Evolutionary conservation across 2,329 filamentous ascomycete genomes (phyloP).

Genomic region (Pseudogymnoascus sp.): DNA sequence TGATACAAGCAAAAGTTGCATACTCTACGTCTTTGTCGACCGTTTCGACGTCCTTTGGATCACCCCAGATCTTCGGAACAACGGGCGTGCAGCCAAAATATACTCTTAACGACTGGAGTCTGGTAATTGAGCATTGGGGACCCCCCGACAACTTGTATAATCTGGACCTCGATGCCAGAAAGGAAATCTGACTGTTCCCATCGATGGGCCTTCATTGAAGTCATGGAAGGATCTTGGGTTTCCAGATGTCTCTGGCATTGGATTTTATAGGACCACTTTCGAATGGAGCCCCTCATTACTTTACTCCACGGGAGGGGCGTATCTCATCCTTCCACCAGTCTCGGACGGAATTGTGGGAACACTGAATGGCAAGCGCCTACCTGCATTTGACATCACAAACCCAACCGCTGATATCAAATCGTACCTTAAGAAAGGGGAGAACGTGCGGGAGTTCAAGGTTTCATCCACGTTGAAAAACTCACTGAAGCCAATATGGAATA

Average conservation of each 20-base stretch:
- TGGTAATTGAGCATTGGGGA: conserved; percentile 36
- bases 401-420: neutral
- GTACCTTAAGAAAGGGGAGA: neutral
- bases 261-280: neutral
- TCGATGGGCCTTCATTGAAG: conserved; percentile 12
- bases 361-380: neutral
- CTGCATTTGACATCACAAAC: neutral
- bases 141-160: conserved; percentile 32
- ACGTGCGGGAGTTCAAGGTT: neutral
- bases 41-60: neutral
- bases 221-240: neutral
- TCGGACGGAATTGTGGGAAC: neutral
- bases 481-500: neutral
- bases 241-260: neutral
- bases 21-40: neutral
- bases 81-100: conserved; percentile 14
- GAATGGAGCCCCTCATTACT: neutral
- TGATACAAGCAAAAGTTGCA: neutral
- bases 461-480: neutral
- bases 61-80: neutral
- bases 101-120: conserved; percentile 32
- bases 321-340: neutral
- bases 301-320: neutral
- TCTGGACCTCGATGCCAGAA: conserved; percentile 12
- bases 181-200: conserved; percentile 15